These are phyloP conservation scores for Hortaea sp. DNA, from an alignment of 2,329 filamentous ascomycete genomes.

Conservation along the genomic window DNA sequence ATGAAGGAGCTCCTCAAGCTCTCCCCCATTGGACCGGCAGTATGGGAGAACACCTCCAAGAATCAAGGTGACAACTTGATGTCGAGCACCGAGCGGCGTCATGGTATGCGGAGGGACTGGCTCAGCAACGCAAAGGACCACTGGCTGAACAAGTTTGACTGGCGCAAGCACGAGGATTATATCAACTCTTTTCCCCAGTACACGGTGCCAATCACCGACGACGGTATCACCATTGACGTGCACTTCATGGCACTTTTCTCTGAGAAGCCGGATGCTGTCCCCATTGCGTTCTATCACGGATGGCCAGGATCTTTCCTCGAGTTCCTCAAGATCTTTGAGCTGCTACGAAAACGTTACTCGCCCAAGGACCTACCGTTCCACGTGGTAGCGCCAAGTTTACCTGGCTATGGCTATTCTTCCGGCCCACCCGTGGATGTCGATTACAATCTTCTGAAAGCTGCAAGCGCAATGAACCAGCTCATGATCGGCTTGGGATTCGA, in stretches of 20 bases:
- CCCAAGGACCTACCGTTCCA: constrained; percentile 45
- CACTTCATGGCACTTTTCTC: constrained; percentile 50
- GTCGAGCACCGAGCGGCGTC: constrained; percentile 18
- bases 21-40: constrained; percentile 39
- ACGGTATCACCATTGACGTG: constrained; percentile 30
- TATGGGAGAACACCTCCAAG: constrained; percentile 38
- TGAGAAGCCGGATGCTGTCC: constrained; percentile 29
- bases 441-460: constrained; percentile 29
- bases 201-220: constrained; percentile 32
- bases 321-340: constrained; percentile 19
- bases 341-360: constrained; percentile 32
- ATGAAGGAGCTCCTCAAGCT: constrained; percentile 39
- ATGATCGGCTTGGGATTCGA: constrained; percentile 43
- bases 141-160: constrained; percentile 27
- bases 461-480: constrained; percentile 39
- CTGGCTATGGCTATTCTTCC: constrained; percentile 41
- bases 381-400: constrained; percentile 43
- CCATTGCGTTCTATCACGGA: constrained; percentile 27
- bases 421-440: constrained; percentile 35
- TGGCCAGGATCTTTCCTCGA: constrained; percentile 30
- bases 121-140: constrained; percentile 29
- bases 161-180: constrained; percentile 30
- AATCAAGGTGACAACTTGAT: constrained; percentile 14
- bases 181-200: constrained; percentile 46
- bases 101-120: constrained; percentile 41